Percentiles rank a stretch among this genome's conserved stretches.
phyloP scores from a whole-genome alignment of 2,329 filamentous ascomycete species.

The Aspergillus udagawae region DNA sequence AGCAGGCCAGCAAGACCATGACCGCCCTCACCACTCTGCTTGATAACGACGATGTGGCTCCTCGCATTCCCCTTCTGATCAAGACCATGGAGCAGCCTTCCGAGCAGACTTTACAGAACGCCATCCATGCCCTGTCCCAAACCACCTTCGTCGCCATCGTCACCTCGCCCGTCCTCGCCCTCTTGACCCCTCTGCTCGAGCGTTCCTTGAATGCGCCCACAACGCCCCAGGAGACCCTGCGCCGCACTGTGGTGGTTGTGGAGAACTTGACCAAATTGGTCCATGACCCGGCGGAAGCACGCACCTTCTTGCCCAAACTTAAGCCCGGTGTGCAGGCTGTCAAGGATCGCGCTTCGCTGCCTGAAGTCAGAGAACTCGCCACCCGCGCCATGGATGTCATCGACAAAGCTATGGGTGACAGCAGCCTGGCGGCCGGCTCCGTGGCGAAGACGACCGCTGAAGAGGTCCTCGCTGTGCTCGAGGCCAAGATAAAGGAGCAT shows the following conservation, averaged over 20 bases:
- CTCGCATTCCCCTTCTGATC: slow-evolving; percentile 85
- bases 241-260: slow-evolving; percentile 92
- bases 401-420: slow-evolving; percentile 81
- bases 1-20: slow-evolving; percentile 92
- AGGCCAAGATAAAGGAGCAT: slow-evolving; percentile 69
- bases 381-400: slow-evolving; percentile 79
- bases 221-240: slow-evolving; percentile 88
- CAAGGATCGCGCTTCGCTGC: slow-evolving; percentile 80
- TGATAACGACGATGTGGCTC: slow-evolving; percentile 94
- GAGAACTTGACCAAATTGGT: slow-evolving; percentile 98
- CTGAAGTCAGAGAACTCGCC: slow-evolving; percentile 89
- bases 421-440: slow-evolving; percentile 52
- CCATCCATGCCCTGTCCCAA: slow-evolving; percentile 92
- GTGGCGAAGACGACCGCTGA: slow-evolving; percentile 62
- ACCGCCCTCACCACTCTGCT: slow-evolving; percentile 81
- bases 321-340: slow-evolving; percentile 91
- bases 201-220: slow-evolving; percentile 86
- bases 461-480: slow-evolving; percentile 70
- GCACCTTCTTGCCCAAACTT: slow-evolving; percentile 91
- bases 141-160: slow-evolving; percentile 98
- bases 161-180: slow-evolving; percentile 88
- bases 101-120: slow-evolving; percentile 82
- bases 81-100: slow-evolving; percentile 95
- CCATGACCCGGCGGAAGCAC: slow-evolving; percentile 89
- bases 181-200: slow-evolving; percentile 91